Evolutionary conservation across 2,329 filamentous ascomycete species (phyloP).

Genomic region (Diplodia seriata): DNA sequence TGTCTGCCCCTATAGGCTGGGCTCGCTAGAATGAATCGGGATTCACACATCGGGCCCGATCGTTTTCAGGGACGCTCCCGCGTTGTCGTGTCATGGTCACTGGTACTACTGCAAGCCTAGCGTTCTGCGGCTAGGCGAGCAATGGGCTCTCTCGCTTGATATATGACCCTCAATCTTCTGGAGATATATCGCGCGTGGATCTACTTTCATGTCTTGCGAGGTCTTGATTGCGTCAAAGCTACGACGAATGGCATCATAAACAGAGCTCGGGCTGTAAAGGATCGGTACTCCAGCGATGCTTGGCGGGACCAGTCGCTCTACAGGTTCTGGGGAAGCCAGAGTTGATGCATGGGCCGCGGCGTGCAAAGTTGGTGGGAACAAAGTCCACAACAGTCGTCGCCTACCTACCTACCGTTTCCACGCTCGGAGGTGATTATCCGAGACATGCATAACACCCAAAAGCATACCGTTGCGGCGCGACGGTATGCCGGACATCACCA

Average conservation of each 20-base stretch:
- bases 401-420: background rate
- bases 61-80: slow-evolving; percentile 25
- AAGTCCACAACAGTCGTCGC: background rate
- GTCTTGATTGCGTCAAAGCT: background rate
- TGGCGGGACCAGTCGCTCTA: background rate
- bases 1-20: slow-evolving; percentile 16
- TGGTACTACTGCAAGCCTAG: background rate
- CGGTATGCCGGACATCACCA: background rate
- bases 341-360: background rate
- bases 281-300: background rate
- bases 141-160: background rate
- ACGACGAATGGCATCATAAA: background rate
- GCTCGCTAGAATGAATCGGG: slow-evolving; percentile 24
- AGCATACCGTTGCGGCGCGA: slow-evolving; percentile 1
- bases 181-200: background rate
- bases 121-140: background rate
- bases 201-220: background rate
- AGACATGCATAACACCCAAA: slow-evolving; percentile 16
- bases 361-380: background rate
- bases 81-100: slow-evolving; percentile 6
- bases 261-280: background rate
- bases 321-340: background rate
- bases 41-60: background rate
- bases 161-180: background rate
- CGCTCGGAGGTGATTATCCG: slow-evolving; percentile 20